Percentiles rank a stretch among this genome's conserved stretches.
Evolutionary conservation across 2,329 filamentous ascomycete species (phyloP).

Genomic region (Ceratocystis lukuohia): DNA sequence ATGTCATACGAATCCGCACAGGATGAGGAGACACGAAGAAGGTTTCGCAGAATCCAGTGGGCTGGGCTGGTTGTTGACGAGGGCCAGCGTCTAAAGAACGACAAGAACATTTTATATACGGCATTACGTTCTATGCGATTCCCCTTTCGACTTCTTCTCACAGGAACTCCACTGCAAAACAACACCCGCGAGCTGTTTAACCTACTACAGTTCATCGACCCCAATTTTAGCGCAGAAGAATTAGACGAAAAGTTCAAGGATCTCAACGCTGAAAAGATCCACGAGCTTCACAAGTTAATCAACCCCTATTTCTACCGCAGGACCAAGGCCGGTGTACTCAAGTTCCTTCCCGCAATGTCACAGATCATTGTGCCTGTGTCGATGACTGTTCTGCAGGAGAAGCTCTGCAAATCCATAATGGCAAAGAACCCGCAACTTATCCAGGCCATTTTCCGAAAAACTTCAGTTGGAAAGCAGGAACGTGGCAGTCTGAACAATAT

Average conservation of each 20-base stretch:
- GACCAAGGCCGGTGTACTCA: slow-evolving; percentile 81
- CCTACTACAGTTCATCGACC: slow-evolving; percentile 85
- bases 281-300: slow-evolving; percentile 69
- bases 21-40: slow-evolving; percentile 51
- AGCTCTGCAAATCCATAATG: slow-evolving; percentile 85
- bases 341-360: slow-evolving; percentile 81
- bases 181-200: slow-evolving; percentile 93
- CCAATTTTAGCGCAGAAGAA: slow-evolving; percentile 50
- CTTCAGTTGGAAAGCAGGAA: slow-evolving; percentile 54
- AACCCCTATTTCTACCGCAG: slow-evolving; percentile 56
- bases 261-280: slow-evolving; percentile 72
- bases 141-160: slow-evolving; percentile 74
- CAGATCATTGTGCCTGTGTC: slow-evolving; percentile 94
- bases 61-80: slow-evolving; percentile 84
- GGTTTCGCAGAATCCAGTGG: slow-evolving; percentile 66
- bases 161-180: slow-evolving; percentile 87
- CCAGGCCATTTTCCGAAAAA: slow-evolving; percentile 65
- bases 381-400: slow-evolving; percentile 88
- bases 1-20: slow-evolving; percentile 87
- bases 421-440: slow-evolving; percentile 83
- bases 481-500: slow-evolving; percentile 83
- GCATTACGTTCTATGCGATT: slow-evolving; percentile 60
- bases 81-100: slow-evolving; percentile 89
- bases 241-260: slow-evolving; percentile 64
- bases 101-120: slow-evolving; percentile 67